Evolutionary conservation across 305 asterid species (phyloP).

Genomic region (Coffea humblotiana): DNA sequence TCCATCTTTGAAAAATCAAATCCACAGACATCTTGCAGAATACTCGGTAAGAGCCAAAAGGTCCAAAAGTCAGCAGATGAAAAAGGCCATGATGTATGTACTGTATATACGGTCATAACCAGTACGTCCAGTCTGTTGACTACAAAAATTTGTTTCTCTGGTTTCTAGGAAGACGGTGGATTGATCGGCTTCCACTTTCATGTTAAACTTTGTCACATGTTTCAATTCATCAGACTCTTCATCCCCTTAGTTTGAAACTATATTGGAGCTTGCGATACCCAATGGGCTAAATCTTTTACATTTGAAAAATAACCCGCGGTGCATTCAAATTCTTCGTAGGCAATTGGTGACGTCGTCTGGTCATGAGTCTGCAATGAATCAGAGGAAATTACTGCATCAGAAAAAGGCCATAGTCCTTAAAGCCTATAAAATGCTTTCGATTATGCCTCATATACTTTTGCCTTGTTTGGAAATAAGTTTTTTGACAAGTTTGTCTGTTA

Average conservation of each 20-base stretch:
- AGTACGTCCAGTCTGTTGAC: background rate
- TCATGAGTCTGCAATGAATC: slow-evolving; percentile 42
- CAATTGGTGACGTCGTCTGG: slow-evolving; percentile 26
- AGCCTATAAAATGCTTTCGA: background rate
- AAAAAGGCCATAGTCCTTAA: background rate
- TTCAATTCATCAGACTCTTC: slow-evolving; percentile 11
- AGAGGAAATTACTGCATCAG: slow-evolving; percentile 18
- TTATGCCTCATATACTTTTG: background rate
- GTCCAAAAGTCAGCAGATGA: background rate
- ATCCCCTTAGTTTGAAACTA: slow-evolving; percentile 11
- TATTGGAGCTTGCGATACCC: slow-evolving; percentile 22
- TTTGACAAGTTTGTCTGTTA: background rate
- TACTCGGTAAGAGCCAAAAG: background rate
- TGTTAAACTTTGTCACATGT: slow-evolving; percentile 9
- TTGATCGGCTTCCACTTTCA: slow-evolving; percentile 7
- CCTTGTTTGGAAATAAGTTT: background rate
- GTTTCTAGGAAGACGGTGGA: slow-evolving; percentile 1
- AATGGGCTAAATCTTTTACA: slow-evolving; percentile 19
- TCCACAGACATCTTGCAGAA: background rate
- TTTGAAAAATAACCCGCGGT: slow-evolving; percentile 15
- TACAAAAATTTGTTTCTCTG: background rate
- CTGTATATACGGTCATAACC: background rate
- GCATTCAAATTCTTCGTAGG: slow-evolving; percentile 29
- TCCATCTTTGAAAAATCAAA: background rate
- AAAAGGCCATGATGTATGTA: background rate